Conservation (phyloP, 2,329 filamentous ascomycete species). For the Pyrenochaeta sp. region DNA sequence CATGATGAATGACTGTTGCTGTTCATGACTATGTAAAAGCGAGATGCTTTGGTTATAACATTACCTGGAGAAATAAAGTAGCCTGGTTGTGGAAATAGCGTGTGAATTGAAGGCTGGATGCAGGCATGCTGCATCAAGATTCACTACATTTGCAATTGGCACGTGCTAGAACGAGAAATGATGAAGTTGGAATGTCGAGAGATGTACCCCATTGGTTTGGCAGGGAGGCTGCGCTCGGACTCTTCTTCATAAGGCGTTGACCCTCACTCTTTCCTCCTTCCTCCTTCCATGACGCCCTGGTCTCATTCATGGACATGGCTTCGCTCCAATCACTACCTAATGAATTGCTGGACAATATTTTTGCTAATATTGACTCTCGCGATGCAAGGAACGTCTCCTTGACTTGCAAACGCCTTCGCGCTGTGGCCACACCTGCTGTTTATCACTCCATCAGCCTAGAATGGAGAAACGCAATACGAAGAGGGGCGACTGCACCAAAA, state of each 20-base stretch:
- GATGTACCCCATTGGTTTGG: neutral
- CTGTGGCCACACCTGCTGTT: neutral
- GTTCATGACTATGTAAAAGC: neutral
- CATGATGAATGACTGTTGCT: constrained; percentile 1
- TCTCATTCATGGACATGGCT: neutral
- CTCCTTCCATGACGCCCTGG: no score
- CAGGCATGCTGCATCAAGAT: neutral
- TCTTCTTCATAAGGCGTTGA: neutral
- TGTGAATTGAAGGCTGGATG: neutral
- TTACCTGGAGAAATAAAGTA: neutral
- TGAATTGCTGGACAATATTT: constrained; percentile 4
- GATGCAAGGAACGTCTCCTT: neutral
- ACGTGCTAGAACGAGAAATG: no score
- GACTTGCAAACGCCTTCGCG: constrained; percentile 2
- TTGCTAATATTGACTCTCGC: neutral
- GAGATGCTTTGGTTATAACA: neutral
- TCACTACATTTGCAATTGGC: neutral
- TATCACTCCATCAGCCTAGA: neutral
- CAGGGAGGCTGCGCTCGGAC: constrained; percentile 2
- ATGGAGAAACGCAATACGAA: neutral
- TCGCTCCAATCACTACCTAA: neutral
- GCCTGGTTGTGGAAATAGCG: neutral
- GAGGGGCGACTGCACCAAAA: neutral
- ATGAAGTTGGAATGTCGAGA: neutral
- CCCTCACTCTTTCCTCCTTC: neutral